Conservation (phyloP, 257 asterid species). For the Solanum pinnatisectum region DNA sequence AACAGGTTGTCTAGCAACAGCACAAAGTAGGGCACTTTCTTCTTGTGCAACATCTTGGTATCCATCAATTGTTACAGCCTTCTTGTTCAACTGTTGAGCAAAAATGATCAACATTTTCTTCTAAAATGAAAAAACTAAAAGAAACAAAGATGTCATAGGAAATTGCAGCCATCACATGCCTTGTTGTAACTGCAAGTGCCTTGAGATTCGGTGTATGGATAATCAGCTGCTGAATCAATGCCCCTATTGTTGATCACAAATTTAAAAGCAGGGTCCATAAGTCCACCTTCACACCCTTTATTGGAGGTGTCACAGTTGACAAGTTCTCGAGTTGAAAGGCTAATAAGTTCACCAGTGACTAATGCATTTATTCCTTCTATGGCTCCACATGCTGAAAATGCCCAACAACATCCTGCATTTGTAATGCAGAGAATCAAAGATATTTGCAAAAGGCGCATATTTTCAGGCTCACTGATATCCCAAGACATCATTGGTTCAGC, state of each 20-base stretch:
- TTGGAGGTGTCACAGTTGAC: slow-evolving; percentile 11
- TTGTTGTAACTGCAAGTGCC: slow-evolving; percentile 10
- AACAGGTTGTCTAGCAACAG: slow-evolving; percentile 21
- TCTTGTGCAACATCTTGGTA: slow-evolving; percentile 14
- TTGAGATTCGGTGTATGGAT: slow-evolving; percentile 12
- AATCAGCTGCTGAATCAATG: slow-evolving; percentile 15
- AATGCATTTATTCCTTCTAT: slow-evolving; percentile 21
- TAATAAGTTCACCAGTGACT: slow-evolving; percentile 19
- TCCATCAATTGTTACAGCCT: slow-evolving; percentile 19
- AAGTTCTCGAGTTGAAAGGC: slow-evolving; percentile 18
- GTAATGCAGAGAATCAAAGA: not conserved
- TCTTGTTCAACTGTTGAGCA: slow-evolving; percentile 12
- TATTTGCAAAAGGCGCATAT: not conserved
- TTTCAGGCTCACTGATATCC: not conserved
- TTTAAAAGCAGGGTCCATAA: slow-evolving; percentile 19
- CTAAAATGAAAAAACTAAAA: slow-evolving; percentile 1
- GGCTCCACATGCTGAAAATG: slow-evolving; percentile 24
- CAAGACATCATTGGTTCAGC: not conserved
- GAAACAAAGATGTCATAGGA: not conserved
- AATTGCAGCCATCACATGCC: slow-evolving; percentile 6
- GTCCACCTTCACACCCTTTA: slow-evolving; percentile 27
- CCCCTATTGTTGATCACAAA: slow-evolving; percentile 24
- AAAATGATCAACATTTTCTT: not conserved
- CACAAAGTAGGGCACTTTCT: slow-evolving; percentile 18
- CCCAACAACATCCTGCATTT: slow-evolving; percentile 26